Evolutionary conservation across 2,329 filamentous ascomycete species (phyloP).

Genomic region (Ceratocystis lukuohia): DNA sequence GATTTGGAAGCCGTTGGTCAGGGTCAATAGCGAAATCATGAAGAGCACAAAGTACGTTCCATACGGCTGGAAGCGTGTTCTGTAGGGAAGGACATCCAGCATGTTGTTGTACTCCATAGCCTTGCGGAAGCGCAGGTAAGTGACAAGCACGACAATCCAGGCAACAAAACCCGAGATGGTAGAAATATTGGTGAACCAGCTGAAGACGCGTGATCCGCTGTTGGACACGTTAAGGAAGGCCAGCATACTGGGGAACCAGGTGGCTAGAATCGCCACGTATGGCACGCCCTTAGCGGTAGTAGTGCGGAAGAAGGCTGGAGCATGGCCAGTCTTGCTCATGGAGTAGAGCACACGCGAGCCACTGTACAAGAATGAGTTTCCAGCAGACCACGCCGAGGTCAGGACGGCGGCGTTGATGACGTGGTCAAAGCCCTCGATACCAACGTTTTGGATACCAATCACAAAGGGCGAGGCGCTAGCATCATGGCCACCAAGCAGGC

Average conservation of each 20-base stretch:
- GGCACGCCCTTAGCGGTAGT: conserved; percentile 51
- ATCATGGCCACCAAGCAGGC: conserved; percentile 45
- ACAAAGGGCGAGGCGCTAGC: conserved; percentile 51
- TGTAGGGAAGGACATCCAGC: conserved; percentile 38
- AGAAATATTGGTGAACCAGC: conserved; percentile 59
- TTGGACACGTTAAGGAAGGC: conserved; percentile 57
- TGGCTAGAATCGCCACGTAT: conserved; percentile 38
- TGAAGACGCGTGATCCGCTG: conserved; percentile 50
- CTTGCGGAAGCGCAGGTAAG: conserved; percentile 45
- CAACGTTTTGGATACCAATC: conserved; percentile 51
- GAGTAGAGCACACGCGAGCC: conserved; percentile 58
- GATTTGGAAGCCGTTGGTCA: conserved; percentile 64
- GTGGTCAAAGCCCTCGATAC: conserved; percentile 49
- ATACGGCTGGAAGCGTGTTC: conserved; percentile 45
- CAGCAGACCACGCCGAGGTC: conserved; percentile 51
- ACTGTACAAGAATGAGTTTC: conserved; percentile 50
- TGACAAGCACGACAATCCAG: conserved; percentile 46
- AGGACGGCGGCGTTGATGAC: conserved; percentile 57
- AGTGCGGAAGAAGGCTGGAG: conserved; percentile 44
- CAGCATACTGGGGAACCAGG: conserved; percentile 48
- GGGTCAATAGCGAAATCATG: conserved; percentile 45
- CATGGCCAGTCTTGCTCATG: conserved; percentile 52
- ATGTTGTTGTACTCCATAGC: conserved; percentile 42
- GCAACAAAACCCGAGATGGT: conserved; percentile 48
- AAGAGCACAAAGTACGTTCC: conserved; percentile 47